Evolutionary conservation across 345 rosid genomes (phyloP).

Genomic region (Eucalyptus curtisii): DNA sequence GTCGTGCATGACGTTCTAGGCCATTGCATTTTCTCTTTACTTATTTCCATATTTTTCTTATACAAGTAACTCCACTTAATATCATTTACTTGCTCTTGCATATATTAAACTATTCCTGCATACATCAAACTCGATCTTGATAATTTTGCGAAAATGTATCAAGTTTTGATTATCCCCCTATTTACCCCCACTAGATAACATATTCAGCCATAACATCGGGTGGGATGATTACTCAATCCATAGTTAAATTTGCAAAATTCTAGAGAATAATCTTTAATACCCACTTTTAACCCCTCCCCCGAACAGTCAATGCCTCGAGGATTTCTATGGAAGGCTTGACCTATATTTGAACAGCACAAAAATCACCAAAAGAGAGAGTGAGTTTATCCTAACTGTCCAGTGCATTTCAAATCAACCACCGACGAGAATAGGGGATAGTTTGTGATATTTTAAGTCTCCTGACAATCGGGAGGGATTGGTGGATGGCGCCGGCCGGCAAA

Average conservation of each 20-base stretch:
- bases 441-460: neutral
- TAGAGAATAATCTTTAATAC: neutral
- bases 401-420: neutral
- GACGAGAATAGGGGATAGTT: neutral
- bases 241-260: no score
- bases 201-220: neutral
- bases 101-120: no score
- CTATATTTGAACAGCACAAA: no score
- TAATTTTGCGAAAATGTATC: no score
- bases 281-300: neutral
- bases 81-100: neutral
- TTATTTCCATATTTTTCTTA: neutral
- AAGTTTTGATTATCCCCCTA: neutral
- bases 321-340: no score
- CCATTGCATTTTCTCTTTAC: neutral
- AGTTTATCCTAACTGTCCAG: neutral
- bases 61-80: neutral
- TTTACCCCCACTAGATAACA: rapidly evolving
- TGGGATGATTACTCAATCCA: neutral
- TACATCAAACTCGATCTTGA: neutral
- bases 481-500: neutral
- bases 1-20: neutral
- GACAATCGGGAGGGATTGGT: neutral
- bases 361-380: neutral
- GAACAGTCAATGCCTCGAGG: neutral